A percentile compares a stretch with the other conserved stretches of the same genome.
Evolutionary conservation across 352 stramenopile genomes (phyloP).

Genomic region (Pythium plurisporium): DNA sequence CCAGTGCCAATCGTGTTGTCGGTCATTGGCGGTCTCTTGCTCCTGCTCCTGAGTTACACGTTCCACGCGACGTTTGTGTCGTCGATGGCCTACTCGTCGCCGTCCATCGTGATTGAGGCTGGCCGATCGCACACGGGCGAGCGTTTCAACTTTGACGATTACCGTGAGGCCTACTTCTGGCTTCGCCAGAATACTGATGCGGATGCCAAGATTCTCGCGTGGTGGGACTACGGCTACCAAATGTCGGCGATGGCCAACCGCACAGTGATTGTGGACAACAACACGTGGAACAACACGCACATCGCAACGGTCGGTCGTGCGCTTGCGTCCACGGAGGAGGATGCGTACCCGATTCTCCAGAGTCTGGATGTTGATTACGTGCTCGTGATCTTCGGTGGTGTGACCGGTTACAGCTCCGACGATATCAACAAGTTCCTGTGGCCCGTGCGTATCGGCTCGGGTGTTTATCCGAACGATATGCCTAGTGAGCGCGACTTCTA

Average conservation of each 20-base stretch:
- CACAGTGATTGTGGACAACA: constrained; percentile 92
- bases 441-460: constrained; percentile 90
- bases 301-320: constrained; percentile 92
- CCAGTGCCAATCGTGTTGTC: constrained; percentile 48
- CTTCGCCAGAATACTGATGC: constrained; percentile 62
- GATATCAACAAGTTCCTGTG: constrained; percentile 94
- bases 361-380: constrained; percentile 82
- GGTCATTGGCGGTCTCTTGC: constrained; percentile 53
- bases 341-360: constrained; percentile 62
- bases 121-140: constrained; percentile 37
- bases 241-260: constrained; percentile 78
- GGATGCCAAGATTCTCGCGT: constrained; percentile 71
- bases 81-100: constrained; percentile 81
- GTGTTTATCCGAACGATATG: constrained; percentile 86
- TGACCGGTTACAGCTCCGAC: constrained; percentile 72
- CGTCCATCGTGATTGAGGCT: constrained; percentile 66
- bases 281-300: constrained; percentile 97
- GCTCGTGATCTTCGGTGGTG: constrained; percentile 68
- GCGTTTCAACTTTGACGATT: constrained; percentile 56
- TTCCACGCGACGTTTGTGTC: constrained; percentile 88
- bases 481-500: constrained; percentile 85
- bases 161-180: constrained; percentile 82
- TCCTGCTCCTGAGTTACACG: constrained; percentile 83
- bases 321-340: constrained; percentile 59
- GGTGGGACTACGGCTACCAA: constrained; percentile 89